phyloP scores from a whole-genome alignment of 805 yeast genomes.

The Suhomyces sp. region DNA sequence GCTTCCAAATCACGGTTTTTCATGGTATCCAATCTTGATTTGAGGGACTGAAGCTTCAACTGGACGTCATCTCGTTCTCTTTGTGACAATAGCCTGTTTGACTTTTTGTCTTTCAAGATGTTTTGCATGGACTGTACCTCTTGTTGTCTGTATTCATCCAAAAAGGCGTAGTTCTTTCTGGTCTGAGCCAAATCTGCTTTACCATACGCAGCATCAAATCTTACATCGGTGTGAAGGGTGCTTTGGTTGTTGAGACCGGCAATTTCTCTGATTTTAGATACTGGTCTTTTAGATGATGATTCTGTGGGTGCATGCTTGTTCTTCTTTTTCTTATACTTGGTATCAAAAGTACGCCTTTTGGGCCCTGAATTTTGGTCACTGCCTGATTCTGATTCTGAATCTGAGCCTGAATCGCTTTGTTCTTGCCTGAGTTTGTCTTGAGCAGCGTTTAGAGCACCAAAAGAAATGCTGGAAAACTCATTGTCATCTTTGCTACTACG shows the following conservation, averaged over 20 bases:
- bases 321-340: conserved; percentile 22
- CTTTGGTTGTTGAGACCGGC: conserved; percentile 56
- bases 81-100: conserved; percentile 36
- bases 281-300: conserved; percentile 68
- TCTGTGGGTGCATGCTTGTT: conserved; percentile 89
- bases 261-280: conserved; percentile 65
- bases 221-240: conserved; percentile 67
- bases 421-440: conserved; percentile 30
- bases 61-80: conserved; percentile 53
- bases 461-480: conserved; percentile 54
- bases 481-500: conserved; percentile 32
- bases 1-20: conserved; percentile 73
- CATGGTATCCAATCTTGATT: conserved; percentile 64
- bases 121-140: conserved; percentile 64
- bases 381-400: conserved; percentile 7
- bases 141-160: conserved; percentile 77
- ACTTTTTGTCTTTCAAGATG: conserved; percentile 55
- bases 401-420: conserved; percentile 13
- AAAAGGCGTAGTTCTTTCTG: conserved; percentile 75
- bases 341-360: conserved; percentile 1
- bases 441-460: conserved; percentile 62
- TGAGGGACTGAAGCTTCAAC: conserved; percentile 57
- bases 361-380: not conserved
- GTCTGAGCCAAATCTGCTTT: conserved; percentile 67
- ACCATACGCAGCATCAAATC: conserved; percentile 90